A percentile compares a stretch with the other conserved stretches of the same genome.
These are phyloP conservation scores for Wickerhamiella brachini DNA, from an alignment of 805 yeast species.

Conservation along the genomic window DNA sequence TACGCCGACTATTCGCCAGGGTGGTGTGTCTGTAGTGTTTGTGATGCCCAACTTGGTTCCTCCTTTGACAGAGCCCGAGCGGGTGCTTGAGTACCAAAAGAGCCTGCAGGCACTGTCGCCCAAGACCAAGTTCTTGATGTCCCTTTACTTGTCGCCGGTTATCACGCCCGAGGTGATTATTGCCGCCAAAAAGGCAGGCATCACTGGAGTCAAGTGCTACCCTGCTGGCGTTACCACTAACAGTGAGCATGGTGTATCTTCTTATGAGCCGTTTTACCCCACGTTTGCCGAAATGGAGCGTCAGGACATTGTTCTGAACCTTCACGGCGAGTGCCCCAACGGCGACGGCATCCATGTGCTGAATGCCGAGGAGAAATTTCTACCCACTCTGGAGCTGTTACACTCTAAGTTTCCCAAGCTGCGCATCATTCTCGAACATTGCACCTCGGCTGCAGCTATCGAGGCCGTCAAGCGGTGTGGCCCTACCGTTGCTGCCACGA, in stretches of 20 bases:
- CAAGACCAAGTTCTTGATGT: conserved; percentile 78
- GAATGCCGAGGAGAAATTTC: conserved; percentile 84
- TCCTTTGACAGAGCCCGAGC: conserved; percentile 67
- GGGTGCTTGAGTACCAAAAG: conserved; percentile 56
- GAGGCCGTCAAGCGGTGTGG: conserved; percentile 62
- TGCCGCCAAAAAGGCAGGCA: conserved; percentile 56
- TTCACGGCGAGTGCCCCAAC: conserved; percentile 93
- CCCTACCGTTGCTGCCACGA: conserved; percentile 72
- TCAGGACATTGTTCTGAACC: conserved; percentile 61
- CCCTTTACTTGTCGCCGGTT: conserved; percentile 64
- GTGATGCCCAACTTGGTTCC: conserved; percentile 95
- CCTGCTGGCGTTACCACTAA: conserved; percentile 99
- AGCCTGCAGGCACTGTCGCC: conserved; percentile 56
- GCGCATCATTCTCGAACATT: conserved; percentile 82
- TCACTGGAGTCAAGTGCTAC: conserved; percentile 87
- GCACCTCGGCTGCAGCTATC: conserved; percentile 83
- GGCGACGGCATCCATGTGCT: conserved; percentile 68
- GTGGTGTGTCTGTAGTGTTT: conserved; percentile 85
- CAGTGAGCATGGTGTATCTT: conserved; percentile 80
- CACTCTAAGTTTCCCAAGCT: conserved; percentile 75
- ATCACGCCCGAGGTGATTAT: conserved; percentile 77
- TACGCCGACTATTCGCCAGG: conserved; percentile 77
- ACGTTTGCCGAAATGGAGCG: conserved; percentile 79
- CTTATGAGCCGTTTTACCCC: conserved; percentile 78
- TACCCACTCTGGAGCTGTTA: conserved; percentile 74